Percentiles rank a stretch among this genome's conserved stretches.
Evolutionary conservation across 441 rosid genomes (phyloP).

Genomic region (Adansonia rubrostipa): DNA sequence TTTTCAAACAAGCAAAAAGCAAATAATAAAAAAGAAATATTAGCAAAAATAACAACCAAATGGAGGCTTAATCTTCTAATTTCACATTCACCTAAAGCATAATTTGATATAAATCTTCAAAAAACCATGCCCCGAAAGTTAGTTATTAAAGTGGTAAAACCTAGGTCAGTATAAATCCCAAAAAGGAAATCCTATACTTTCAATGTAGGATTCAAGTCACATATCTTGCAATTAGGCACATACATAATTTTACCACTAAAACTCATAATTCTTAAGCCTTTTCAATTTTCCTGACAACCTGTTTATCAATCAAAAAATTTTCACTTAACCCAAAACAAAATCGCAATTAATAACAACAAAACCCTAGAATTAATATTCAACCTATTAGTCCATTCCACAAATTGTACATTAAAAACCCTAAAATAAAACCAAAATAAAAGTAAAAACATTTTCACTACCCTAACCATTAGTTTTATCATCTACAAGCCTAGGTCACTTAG

Average conservation of each 20-base stretch:
- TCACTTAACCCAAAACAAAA: constrained; percentile 4
- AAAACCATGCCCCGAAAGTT: neutral
- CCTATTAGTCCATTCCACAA: neutral
- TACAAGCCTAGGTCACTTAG: constrained; percentile 63
- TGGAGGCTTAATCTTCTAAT: neutral
- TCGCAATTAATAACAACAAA: constrained; percentile 1
- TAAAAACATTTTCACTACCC: constrained; percentile 39
- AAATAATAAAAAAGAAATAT: neutral
- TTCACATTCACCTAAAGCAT: neutral
- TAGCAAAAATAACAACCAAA: neutral
- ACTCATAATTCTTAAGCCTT: neutral
- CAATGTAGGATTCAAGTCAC: neutral
- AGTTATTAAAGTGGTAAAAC: neutral
- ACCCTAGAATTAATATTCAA: neutral
- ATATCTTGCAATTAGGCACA: neutral
- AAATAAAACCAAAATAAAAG: neutral
- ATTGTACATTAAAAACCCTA: constrained; percentile 16
- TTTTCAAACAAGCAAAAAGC: neutral
- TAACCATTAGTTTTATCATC: constrained; percentile 44
- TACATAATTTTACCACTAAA: neutral
- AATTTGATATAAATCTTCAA: neutral
- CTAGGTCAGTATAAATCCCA: neutral
- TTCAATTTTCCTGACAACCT: neutral
- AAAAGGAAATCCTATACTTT: neutral
- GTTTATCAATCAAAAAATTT: neutral